Conservation (phyloP, 148 eudicot species). For the Rhododendron ferrugineum region DNA sequence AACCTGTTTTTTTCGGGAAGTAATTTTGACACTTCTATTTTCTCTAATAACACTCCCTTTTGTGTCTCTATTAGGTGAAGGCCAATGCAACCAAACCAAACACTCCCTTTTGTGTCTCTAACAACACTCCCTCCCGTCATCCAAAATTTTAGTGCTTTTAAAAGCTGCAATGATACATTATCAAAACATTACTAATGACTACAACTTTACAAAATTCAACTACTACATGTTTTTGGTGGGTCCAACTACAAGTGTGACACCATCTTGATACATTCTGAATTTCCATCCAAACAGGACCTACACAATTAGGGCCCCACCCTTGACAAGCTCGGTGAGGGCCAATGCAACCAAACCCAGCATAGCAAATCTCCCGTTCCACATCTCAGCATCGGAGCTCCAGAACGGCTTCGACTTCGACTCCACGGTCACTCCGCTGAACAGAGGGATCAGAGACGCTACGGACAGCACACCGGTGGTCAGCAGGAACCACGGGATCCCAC, state of each 20-base stretch:
- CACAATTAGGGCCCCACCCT: constrained; percentile 58
- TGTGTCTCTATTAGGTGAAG: too few relatives aligned
- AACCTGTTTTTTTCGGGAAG: too few relatives aligned
- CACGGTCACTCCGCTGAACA: constrained; percentile 49
- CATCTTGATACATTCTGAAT: too few relatives aligned
- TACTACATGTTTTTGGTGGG: background rate
- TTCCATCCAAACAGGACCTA: background rate
- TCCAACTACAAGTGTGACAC: too few relatives aligned
- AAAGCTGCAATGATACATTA: background rate
- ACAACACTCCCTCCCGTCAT: too few relatives aligned
- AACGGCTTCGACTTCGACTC: constrained; percentile 38
- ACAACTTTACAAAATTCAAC: background rate
- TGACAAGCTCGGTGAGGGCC: constrained; percentile 49
- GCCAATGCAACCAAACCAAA: too few relatives aligned
- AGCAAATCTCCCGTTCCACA: constrained; percentile 82
- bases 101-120: too few relatives aligned
- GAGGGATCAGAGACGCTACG: constrained; percentile 56
- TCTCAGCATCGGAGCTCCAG: constrained; percentile 69
- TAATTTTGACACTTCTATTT: too few relatives aligned
- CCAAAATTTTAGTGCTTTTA: background rate
- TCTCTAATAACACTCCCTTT: too few relatives aligned
- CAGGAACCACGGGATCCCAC: constrained; percentile 63
- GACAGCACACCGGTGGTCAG: constrained; percentile 51
- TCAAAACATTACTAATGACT: background rate
- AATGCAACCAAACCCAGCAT: constrained; percentile 87